Evolutionary conservation across 257 asterid species (phyloP), one percentile per base, ranked within the genome.

Genomic region (Solanum lignicaule): DNA sequence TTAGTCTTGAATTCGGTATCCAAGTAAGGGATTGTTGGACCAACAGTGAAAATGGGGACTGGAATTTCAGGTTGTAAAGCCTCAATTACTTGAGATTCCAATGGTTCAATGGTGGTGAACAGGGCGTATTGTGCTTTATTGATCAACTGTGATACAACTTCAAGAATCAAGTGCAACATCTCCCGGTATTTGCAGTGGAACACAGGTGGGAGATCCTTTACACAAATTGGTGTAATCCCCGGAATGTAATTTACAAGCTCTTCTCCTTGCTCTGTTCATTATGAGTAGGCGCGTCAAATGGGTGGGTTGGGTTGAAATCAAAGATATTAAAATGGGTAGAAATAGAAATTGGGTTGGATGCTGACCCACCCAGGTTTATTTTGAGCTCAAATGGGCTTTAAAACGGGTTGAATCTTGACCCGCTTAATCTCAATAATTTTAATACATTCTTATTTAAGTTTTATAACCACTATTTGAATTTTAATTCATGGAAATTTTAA

Each of bases 11-110:
- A 73, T 33, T 33, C 27, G 5, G 87, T 89, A 35, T 90, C 46
- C 72, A 87, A 41, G 90, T 90, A 92, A 48, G 98, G 98, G 58
- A 95, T 92, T 10, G 94, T 90, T 0, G 98, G 95, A 76, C 98
- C 98, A 52, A 94, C 79, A 1, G 96, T 88, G 93, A 94, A 93
- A 0, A 95, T 46, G 0, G 98, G 95, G 74, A 88, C 87, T 18
- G 93, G 25, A 58, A 93, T 89, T 87, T 91, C 91, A 25, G 48
- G 87, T 29, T 88, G 91, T 23, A 95, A 38, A 68, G 90, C 92
- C 86, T 92, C 89, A 12, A 94, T 76, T 5, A 35, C 93, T 87
- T 81, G 88, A 35, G 92, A 41, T 86, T 95, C 98, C 18, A 95
- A 88, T 89, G 93, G 95, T 74, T 71, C 90, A 58, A 94, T 87